Evolutionary conservation across 805 yeast species (phyloP), one percentile per base, ranked within the genome.

Genomic region (Lachancea nothofagi): DNA sequence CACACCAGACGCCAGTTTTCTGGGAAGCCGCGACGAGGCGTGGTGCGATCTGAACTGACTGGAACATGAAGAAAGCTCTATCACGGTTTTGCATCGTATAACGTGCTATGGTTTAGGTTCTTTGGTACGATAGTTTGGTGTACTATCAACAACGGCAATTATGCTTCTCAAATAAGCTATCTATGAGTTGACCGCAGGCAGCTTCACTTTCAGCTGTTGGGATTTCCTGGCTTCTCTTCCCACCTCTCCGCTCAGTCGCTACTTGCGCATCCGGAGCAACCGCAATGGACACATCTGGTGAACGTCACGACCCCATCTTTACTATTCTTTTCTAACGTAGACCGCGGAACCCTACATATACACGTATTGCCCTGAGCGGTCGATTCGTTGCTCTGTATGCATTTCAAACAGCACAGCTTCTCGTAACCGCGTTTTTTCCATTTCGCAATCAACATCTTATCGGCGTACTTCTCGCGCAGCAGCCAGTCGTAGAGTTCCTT

Each of bases 391-490:
- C 70, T 70, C 51, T 75, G 76, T 24, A 88, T 85, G 57, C 97
- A 88, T 46, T 74, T 71, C 43, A 88, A 59, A 57, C 97, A 88
- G 55, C 97, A 88, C 33, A 88, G 64, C 41, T 80, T 74, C 55
- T 88, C 96, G 58, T 88, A 88, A 7, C 96, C 96, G 53, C 75
- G 79, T 53, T 80, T 80, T 60, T 76, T 78, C 89, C 89, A 82
- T 67, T 81, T 88, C 17, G 95, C 90, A 22, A 88, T 84, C 41
- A 88, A 63, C 31, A 76, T 72, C 5, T 67, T 74, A 54, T 88
- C 90, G 2, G 75, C 83, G 46, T 76, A 75, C 43, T 75, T 74
- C 49, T 83, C 78, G 50, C 73, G 73, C 32, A 86, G 52, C 15
- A 87, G 63, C 82, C 87, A 88, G 31, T 78, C 78, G 59, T 85